Evolutionary conservation across 1,284 basidiomycete genomes (phyloP).

Genomic region (Cutaneotrichosporon sp.): DNA sequence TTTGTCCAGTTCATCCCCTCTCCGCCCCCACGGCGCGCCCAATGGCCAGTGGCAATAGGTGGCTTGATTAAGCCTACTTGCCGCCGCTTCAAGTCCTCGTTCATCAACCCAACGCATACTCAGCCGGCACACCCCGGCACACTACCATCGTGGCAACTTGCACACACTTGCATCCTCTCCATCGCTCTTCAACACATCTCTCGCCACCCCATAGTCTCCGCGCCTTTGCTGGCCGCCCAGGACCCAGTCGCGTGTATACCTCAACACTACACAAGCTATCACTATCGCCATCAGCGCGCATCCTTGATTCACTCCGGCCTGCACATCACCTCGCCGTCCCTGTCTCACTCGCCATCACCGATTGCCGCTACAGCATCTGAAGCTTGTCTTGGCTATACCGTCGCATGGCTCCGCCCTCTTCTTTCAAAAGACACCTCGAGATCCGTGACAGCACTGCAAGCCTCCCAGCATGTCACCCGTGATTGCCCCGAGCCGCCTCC

Average conservation of each 20-base stretch:
- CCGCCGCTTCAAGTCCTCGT: too few relatives aligned
- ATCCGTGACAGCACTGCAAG: background rate
- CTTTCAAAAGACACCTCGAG: background rate
- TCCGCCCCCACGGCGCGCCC: background rate
- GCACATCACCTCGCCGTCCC: background rate
- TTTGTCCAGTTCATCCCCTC: too few relatives aligned
- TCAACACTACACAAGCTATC: background rate
- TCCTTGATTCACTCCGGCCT: background rate
- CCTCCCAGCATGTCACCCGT: background rate
- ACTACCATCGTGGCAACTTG: background rate
- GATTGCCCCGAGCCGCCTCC: background rate
- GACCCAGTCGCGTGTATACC: background rate
- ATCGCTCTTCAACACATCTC: background rate
- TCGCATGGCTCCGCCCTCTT: background rate
- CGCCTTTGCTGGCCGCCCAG: background rate
- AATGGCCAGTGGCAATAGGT: background rate
- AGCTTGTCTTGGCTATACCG: background rate
- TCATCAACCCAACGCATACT: too few relatives aligned
- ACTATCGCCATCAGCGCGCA: background rate
- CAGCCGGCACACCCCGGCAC: background rate
- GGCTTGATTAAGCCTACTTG: background rate
- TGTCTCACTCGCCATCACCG: background rate
- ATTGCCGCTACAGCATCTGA: background rate
- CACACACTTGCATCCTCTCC: background rate
- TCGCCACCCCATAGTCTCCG: background rate